Evolutionary conservation across 768 basidiomycete species (phyloP).

Genomic region (Candolleomyces aberdarensis): DNA sequence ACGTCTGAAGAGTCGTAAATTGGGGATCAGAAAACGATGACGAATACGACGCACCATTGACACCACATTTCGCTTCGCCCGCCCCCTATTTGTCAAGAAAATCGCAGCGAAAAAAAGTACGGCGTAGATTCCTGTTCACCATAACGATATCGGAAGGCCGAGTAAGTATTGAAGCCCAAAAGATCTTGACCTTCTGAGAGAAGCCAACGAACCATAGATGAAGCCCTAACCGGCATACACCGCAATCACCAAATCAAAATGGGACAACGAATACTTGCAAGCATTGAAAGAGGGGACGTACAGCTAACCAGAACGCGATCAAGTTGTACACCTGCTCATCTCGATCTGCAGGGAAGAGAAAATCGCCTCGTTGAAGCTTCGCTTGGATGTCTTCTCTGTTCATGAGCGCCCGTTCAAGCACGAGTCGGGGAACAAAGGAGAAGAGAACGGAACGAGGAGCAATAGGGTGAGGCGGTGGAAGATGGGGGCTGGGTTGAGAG

Average conservation of each 20-base stretch:
- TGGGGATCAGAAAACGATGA: background rate
- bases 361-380: background rate
- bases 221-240: background rate
- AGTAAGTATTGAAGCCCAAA: no score
- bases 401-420: no score
- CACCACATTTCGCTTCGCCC: background rate
- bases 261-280: background rate
- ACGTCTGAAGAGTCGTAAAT: background rate
- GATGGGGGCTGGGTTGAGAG: no score
- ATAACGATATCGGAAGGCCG: no score
- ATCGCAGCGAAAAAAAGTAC: background rate
- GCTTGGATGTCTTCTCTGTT: no score
- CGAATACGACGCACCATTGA: background rate
- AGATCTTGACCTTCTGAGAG: background rate
- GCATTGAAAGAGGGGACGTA: background rate
- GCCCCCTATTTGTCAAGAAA: background rate
- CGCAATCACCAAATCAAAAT: no score
- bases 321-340: background rate
- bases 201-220: background rate
- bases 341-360: background rate
- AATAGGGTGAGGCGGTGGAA: no score
- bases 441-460: no score
- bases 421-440: no score
- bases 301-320: conserved; percentile 2
- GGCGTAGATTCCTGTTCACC: background rate